phyloP scores from a whole-genome alignment of 495 filamentous ascomycete species.

The Clavariopsis aquatica region DNA sequence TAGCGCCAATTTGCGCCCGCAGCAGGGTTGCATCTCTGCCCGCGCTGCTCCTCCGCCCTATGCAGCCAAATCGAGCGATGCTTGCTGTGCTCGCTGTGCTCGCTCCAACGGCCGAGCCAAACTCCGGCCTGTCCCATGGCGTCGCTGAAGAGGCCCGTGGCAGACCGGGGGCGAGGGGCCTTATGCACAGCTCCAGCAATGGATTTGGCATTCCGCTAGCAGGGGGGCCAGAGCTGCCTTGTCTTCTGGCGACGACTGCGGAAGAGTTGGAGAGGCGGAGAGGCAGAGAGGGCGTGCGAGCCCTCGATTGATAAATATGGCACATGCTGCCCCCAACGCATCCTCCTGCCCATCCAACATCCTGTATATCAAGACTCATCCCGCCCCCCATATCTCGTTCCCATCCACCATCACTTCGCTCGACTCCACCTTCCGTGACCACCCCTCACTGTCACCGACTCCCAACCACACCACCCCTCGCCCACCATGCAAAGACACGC shows the following conservation, averaged over 20 bases:
- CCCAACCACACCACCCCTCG: background rate
- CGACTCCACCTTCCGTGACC: conserved; percentile 1
- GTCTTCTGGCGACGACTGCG: conserved; percentile 27
- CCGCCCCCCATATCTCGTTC: background rate
- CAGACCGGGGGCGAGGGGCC: conserved; percentile 21
- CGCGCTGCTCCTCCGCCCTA: conserved; percentile 26
- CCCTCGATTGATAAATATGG: conserved; percentile 39
- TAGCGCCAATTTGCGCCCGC: conserved; percentile 23
- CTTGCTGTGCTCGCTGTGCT: conserved; percentile 31
- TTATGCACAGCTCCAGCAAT: conserved; percentile 36
- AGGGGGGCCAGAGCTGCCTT: conserved; percentile 32
- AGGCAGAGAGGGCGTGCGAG: conserved; percentile 13
- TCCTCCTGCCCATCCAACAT: conserved; percentile 1
- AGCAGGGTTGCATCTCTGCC: conserved; percentile 32
- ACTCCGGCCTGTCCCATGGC: conserved; percentile 30
- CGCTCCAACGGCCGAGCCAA: conserved; percentile 36
- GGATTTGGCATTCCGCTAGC: conserved; percentile 35
- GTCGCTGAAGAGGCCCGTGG: conserved; percentile 28
- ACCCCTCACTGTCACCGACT: conserved; percentile 7
- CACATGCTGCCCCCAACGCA: conserved; percentile 22
- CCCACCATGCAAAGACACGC: conserved; percentile 48
- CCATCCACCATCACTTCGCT: conserved; percentile 1
- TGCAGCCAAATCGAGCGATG: conserved; percentile 33
- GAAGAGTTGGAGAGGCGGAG: conserved; percentile 23
- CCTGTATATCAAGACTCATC: conserved; percentile 21